Base-by-base conservation (phyloP, 2,329 filamentous ascomycete genomes). In the Phaeosphaeria sp. region DNA sequence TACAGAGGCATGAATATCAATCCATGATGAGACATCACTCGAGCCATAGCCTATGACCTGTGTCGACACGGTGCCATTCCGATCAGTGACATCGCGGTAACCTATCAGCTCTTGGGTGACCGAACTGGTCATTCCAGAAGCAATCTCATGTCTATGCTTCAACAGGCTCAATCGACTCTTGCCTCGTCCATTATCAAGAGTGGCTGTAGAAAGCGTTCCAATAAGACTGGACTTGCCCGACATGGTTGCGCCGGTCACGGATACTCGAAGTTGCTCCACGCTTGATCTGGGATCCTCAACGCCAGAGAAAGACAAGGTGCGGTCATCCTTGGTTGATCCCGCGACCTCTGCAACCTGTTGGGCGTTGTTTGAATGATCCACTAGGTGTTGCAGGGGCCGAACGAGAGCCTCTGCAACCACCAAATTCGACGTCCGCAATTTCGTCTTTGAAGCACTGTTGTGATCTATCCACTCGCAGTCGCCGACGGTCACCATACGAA, bases 21-120 rank as follows among this genome's bases (percentile, higher is more conserved):
- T 89, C 95, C 95, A 99, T 0, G 93, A 93, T 57, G 92, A 91
- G 47, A 97, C 89, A 72, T 97, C 92, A 15, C 89, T 89, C 58
- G 90, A 89, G 2, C 91, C 89, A 74, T 96, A 98, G 74, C 97
- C 98, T 69, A 96, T 82, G 40, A 95, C 80, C 18, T 82, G 75
- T 17, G 67, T 68, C 1, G 63, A 59, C 17, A 58, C 56, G 13
- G 54, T 52, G 7, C 55, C 63, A 11, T 59, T 54, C 3, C 51
- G 15, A 46, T 64, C 63, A 11, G 62, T 44, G 25, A 68, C 36
- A 49, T 81, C 77, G 22, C 70, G 73, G 74, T 98, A 99, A 7
- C 95, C 95, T 60, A 99, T 86, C 9, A 99, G 83, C 75, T 98
- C 95, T 71, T 97, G 94, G 0, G 95, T 92, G 45, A 99, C 90